phyloP scores from a whole-genome alignment of 116 monocot species.

The Zostera marina region DNA sequence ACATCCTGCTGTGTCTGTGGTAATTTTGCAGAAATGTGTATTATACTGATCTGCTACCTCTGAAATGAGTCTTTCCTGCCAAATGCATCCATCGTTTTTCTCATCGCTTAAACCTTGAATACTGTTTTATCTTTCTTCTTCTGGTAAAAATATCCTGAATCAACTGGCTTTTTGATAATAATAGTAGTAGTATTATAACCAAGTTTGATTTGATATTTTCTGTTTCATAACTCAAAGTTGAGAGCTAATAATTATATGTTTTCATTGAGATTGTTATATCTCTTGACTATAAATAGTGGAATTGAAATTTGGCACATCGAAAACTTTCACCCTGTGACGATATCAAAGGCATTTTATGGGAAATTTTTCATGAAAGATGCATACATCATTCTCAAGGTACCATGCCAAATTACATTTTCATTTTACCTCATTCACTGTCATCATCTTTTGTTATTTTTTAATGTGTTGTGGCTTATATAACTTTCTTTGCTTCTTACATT shows the following conservation, averaged over 20 bases:
- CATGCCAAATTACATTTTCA: neutral
- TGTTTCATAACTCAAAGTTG: too few species aligned
- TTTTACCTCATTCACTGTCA: neutral
- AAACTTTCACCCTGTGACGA: slow-evolving; percentile 51
- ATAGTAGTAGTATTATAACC: too few species aligned
- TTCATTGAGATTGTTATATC: slow-evolving; percentile 8
- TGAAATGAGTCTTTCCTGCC: neutral
- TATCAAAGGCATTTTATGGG: slow-evolving; percentile 62
- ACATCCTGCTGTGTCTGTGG: neutral
- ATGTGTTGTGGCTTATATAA: neutral
- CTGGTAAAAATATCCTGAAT: too few species aligned
- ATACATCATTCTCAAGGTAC: slow-evolving; percentile 78
- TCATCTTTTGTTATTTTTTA: neutral
- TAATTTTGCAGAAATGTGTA: neutral
- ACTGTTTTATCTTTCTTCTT: too few species aligned
- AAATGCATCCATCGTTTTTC: too few species aligned
- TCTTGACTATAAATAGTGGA: slow-evolving; percentile 52
- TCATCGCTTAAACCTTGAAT: too few species aligned
- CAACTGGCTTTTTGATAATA: too few species aligned
- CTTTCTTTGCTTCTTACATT: neutral
- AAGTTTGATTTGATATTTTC: too few species aligned
- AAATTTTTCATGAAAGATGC: slow-evolving; percentile 83
- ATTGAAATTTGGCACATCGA: slow-evolving; percentile 93
- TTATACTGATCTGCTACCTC: slow-evolving; percentile 1
- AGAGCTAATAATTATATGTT: neutral